phyloP scores from a whole-genome alignment of 140 eudicot species.

The Stevia rebaudiana region DNA sequence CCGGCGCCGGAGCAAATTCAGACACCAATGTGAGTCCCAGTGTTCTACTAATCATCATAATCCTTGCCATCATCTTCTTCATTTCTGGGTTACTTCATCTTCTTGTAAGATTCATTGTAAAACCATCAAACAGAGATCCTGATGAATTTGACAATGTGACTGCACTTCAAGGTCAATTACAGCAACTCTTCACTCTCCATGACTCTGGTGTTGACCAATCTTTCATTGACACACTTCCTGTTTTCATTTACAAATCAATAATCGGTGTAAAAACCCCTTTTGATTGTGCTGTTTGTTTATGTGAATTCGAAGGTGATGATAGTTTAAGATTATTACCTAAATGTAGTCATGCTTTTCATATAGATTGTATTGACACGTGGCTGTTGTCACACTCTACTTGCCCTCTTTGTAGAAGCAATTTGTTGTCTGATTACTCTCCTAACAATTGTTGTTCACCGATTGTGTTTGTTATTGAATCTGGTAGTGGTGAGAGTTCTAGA shows the following conservation, averaged over 20 bases:
- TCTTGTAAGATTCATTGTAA: slow-evolving; percentile 53
- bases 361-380: slow-evolving; percentile 93
- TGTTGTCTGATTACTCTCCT: slow-evolving; percentile 48
- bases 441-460: slow-evolving; percentile 37
- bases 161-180: slow-evolving; percentile 80
- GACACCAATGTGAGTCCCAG: slow-evolving; percentile 73
- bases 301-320: slow-evolving; percentile 76
- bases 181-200: slow-evolving; percentile 73
- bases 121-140: slow-evolving; percentile 57
- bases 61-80: slow-evolving; percentile 69
- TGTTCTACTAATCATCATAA: slow-evolving; percentile 59
- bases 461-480: slow-evolving; percentile 80
- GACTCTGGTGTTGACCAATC: slow-evolving; percentile 91
- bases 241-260: slow-evolving; percentile 64
- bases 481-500: slow-evolving; percentile 49
- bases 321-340: slow-evolving; percentile 65
- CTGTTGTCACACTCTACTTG: slow-evolving; percentile 90
- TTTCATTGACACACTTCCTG: slow-evolving; percentile 77
- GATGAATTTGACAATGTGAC: slow-evolving; percentile 63
- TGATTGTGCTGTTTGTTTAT: slow-evolving; percentile 96
- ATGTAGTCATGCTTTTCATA: slow-evolving; percentile 96
- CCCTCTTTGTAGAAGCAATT: slow-evolving; percentile 77
- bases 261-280: slow-evolving; percentile 80
- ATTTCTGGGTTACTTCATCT: slow-evolving; percentile 77
- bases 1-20: slow-evolving; percentile 14